phyloP scores from a whole-genome alignment of 2,329 filamentous ascomycete genomes.

The Penicillium thymicola region DNA sequence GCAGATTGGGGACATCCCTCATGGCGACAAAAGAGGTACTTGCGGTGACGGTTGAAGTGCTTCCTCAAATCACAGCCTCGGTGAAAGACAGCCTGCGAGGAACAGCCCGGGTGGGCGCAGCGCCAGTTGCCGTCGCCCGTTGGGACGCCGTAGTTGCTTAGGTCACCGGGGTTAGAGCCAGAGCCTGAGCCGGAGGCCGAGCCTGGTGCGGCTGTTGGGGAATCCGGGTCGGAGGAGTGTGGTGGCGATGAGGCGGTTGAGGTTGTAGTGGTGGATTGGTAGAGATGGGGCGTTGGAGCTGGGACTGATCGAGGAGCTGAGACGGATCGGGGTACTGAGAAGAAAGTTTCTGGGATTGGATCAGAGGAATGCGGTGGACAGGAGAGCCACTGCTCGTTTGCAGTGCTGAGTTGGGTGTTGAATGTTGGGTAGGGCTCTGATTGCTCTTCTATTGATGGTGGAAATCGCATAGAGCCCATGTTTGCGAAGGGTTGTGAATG shows the following conservation, averaged over 20 bases:
- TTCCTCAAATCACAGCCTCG: slow-evolving; percentile 61
- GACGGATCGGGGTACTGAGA: slow-evolving; percentile 3
- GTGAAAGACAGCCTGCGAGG: slow-evolving; percentile 57
- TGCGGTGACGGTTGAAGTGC: slow-evolving; percentile 61
- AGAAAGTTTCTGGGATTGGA: slow-evolving; percentile 11
- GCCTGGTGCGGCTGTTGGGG: slow-evolving; percentile 5
- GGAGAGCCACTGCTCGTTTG: slow-evolving; percentile 13
- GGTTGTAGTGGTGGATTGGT: background rate
- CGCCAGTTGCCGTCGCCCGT: slow-evolving; percentile 49
- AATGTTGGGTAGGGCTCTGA: slow-evolving; percentile 7
- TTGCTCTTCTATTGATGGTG: slow-evolving; percentile 2
- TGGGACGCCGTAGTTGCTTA: slow-evolving; percentile 34
- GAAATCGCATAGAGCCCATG: slow-evolving; percentile 8
- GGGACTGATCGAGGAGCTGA: background rate
- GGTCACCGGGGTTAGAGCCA: slow-evolving; percentile 21
- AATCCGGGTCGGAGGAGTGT: slow-evolving; percentile 12
- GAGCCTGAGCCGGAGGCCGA: slow-evolving; percentile 9
- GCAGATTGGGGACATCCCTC: slow-evolving; percentile 56
- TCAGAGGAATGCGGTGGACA: background rate
- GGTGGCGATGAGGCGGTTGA: slow-evolving; percentile 16
- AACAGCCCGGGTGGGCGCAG: slow-evolving; percentile 58
- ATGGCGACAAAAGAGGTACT: slow-evolving; percentile 59
- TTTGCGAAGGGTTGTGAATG: slow-evolving; percentile 3
- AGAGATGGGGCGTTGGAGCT: background rate
- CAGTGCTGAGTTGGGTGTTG: slow-evolving; percentile 1